Evolutionary conservation across 192 early-diverging fungal species (phyloP).

Genomic region (Chytriomyces hyalinus): DNA sequence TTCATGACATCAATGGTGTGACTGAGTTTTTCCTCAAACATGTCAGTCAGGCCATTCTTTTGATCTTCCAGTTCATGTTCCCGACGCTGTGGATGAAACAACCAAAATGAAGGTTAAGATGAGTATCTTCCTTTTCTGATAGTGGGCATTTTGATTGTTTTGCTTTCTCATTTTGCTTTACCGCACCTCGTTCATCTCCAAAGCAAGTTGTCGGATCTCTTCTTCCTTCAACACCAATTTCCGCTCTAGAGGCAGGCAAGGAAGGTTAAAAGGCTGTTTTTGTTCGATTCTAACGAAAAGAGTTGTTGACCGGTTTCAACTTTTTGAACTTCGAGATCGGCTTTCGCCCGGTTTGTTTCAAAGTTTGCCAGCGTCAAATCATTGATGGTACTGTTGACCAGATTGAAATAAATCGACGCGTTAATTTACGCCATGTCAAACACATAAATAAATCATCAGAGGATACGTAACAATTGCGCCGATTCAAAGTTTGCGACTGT

Average conservation of each 20-base stretch:
- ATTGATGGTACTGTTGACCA: conserved; percentile 35
- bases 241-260: conserved; percentile 19
- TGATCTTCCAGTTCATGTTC: conserved; percentile 44
- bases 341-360: conserved; percentile 48
- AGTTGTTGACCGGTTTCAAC: conserved; percentile 30
- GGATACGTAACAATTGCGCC: conserved; percentile 33
- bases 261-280: not conserved
- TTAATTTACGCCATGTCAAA: not conserved
- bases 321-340: conserved; percentile 29
- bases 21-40: not conserved
- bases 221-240: conserved; percentile 66
- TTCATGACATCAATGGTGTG: conserved; percentile 1
- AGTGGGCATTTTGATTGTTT: not conserved
- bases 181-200: conserved; percentile 46
- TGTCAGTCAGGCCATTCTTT: conserved; percentile 37
- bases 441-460: not conserved
- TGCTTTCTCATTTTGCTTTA: not conserved
- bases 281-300: no score
- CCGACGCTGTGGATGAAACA: not conserved
- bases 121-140: not conserved
- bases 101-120: not conserved
- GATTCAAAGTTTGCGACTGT: conserved; percentile 48
- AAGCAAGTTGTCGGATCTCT: conserved; percentile 64
- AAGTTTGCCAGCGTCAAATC: conserved; percentile 47
- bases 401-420: conserved; percentile 4